Evolutionary conservation across 805 yeast genomes (phyloP), one percentile per base, ranked within the genome.

Genomic region (Scheffersomyces coipomensis): DNA sequence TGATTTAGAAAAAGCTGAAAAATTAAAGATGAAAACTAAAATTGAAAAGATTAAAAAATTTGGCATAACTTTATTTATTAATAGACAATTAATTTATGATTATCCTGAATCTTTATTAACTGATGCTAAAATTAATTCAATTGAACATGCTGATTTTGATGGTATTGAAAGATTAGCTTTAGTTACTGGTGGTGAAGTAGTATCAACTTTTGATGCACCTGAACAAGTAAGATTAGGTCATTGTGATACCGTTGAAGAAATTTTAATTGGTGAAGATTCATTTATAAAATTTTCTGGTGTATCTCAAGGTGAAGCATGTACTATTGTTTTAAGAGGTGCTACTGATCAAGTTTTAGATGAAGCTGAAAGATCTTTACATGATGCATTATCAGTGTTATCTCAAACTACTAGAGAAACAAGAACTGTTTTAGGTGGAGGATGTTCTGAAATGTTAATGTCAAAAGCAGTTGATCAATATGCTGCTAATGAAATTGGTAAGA

Each of bases 161-260:
- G 99, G 98, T 56, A 88, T 93, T 39, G 99, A 93, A 71, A 82
- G 98, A 60, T 77, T 93, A 50, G 96, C 99, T 2, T 73, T 91
- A 29, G 99, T 89, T 23, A 90, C 98, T 10, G 99, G 99, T 37
- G 99, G 97, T 58, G 98, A 93, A 72, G 97, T 93, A 38, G 96
- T 83, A 2, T 89, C 98, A 6, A 91, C 98, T 2, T 93, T 93
- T 60, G 99, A 93, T 59, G 75, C 83, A 50, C 96, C 98, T 19
- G 95, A 86, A 39, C 76, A 77, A 40, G 96, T 87, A 41, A 84
- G 79, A 60, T 68, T 90, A 37, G 99, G 99, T 33, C 76, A 81
- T 59, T 91, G 98, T 74, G 93, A 89, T 32, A 53, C 74, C 18
- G 88, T 93, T 53, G 97, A 91, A 65, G 99, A 93, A 66, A 71